Base-by-base conservation (phyloP, 257 asterid species). In the Solanum paucissectum region DNA sequence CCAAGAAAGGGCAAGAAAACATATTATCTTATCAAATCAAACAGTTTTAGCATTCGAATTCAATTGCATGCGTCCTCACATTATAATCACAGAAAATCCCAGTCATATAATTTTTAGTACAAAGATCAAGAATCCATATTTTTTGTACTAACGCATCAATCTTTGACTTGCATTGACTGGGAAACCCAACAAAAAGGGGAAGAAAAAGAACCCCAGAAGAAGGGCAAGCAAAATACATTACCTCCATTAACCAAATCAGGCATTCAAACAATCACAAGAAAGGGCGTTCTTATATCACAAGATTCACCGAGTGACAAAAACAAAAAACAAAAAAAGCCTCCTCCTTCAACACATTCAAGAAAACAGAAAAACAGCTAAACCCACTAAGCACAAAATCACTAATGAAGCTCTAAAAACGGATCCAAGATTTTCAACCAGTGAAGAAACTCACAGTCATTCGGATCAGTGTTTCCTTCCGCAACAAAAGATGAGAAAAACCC, bases 381-480 rank as follows among this genome's bases (percentile, higher is more conserved):
- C 32, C 52, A 68, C 73, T 29, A n/a, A 87, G 6, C 85, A n/a
- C 66, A 87, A 88, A 18, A 64, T 64, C 86, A 83, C 38, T 42
- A n/a, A 87, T 87, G 88, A 68, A 25, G 52, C 25, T 37, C 79
- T 60, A n/a, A 7, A 36, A 3, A 62, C 23, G 36, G 81, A 64
- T 85, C 87, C 87, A 68, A 64, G 38, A 16, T 68, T 62, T 27
- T 37, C 34, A 16, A 66, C 44, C 66, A 25, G 42, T 58, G 49
- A 9, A 79, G 85, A 74, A 29, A 71, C 90, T 89, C 87, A 97
- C 99, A 91, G 79, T 95, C 98, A 88, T 88, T 92, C 34, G 96
- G 92, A 92, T 95, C 96, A 90, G 98, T 95, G 86, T 90, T 86
- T 83, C 92, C 95, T 69, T 86, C 73, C 49, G 89, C 91, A 76